Evolutionary conservation across 2,329 filamentous ascomycete genomes (phyloP).

Genomic region (Penicillium sp.): DNA sequence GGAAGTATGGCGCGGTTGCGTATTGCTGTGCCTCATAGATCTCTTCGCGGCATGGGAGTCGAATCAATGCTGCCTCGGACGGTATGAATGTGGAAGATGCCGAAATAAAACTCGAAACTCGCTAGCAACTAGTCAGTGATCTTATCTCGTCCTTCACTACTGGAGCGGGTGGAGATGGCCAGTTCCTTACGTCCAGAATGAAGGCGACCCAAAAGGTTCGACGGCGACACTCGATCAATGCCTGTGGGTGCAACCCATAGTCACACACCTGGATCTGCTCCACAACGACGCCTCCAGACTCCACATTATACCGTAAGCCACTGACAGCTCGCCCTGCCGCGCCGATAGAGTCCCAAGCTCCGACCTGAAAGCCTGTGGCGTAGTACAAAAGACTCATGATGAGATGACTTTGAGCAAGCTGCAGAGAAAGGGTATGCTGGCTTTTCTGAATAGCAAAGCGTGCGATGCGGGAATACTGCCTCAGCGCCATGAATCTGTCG

Average conservation of each 20-base stretch:
- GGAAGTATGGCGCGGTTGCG: slow-evolving; percentile 59
- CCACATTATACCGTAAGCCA: slow-evolving; percentile 62
- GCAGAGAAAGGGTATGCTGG: slow-evolving; percentile 55
- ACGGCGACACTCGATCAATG: slow-evolving; percentile 64
- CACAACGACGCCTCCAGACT: slow-evolving; percentile 52
- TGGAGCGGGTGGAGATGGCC: too few relatives aligned
- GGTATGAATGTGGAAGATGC: slow-evolving; percentile 57
- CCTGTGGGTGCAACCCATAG: slow-evolving; percentile 57
- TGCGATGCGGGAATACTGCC: slow-evolving; percentile 55
- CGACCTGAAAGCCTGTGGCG: slow-evolving; percentile 56
- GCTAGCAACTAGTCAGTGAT: slow-evolving; percentile 33
- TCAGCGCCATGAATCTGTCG: slow-evolving; percentile 47
- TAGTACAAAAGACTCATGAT: slow-evolving; percentile 66
- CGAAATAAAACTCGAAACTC: slow-evolving; percentile 60
- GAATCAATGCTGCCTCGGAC: slow-evolving; percentile 63
- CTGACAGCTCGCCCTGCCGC: slow-evolving; percentile 60
- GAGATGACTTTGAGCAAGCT: slow-evolving; percentile 66
- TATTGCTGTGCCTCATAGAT: slow-evolving; percentile 61
- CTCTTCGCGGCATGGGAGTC: slow-evolving; percentile 61
- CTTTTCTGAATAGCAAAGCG: slow-evolving; percentile 55
- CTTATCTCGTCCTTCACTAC: not conserved
- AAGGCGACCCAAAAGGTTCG: slow-evolving; percentile 71
- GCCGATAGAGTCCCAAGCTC: slow-evolving; percentile 64
- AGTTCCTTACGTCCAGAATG: slow-evolving; percentile 59
- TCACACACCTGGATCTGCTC: slow-evolving; percentile 50